Evolutionary conservation across 2,329 filamentous ascomycete species (phyloP), one percentile per base, ranked within the genome.

Genomic region (Didymella sp.): DNA sequence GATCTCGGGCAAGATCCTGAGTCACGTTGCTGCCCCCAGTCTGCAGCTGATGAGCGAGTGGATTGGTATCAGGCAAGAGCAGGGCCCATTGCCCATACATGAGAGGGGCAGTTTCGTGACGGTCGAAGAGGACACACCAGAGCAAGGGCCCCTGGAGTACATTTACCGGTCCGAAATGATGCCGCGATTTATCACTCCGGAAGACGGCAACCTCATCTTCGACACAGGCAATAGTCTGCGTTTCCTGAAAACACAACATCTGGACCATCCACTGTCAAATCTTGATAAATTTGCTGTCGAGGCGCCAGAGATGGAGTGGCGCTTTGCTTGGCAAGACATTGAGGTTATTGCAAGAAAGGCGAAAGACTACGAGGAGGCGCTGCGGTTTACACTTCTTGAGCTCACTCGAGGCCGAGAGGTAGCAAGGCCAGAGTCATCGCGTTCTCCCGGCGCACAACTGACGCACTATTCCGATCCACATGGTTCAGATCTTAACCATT

Each of bases 191-290:
- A 81, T 96, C 41, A 84, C 87, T 0, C 73, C 79, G 5, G 90
- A 95, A 55, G 84, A 93, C 62, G 87, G 86, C 3, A 82, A 84
- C 47, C 79, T 82, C 5, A 85, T 95, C n/a, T 93, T 94, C 62
- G 91, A 96, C 71, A 89, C 88, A 3, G 92, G 91, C 4, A 85
- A 84, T 66, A 94, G 89, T 70, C 76, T 96, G 44, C 85, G 89
- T 7, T 87, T 95, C 51, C 80, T 96, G 44, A 85, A 87, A 64
- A 78, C 80, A 21, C 86, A 89, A 63, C 89, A 95, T 70, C 84
- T 90, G 5, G 80, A 87, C 2, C 90, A 96, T 70, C 86, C 88
- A 0, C 78, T 95, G 38, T 84, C 85, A 13, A 81, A 80, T 38
- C 68, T 79, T n/a, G 78, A 80, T 24, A 77, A 83, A 6, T 72